A percentile compares a stretch with the other conserved stretches of the same genome.
Evolutionary conservation across 768 basidiomycete genomes (phyloP).

Genomic region (Psilocybe azurescens): DNA sequence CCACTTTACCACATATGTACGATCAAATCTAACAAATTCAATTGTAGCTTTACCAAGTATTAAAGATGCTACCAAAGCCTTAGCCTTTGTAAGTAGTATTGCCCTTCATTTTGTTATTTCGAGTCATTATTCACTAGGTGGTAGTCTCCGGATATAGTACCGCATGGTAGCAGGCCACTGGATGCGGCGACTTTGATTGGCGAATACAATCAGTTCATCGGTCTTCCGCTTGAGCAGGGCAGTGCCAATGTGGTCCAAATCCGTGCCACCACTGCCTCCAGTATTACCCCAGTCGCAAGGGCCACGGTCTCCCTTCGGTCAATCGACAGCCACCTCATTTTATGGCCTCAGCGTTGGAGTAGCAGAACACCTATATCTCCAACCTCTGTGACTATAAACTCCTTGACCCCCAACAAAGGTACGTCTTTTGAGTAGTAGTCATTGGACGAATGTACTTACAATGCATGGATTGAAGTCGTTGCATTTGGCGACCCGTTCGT

Average conservation of each 20-base stretch:
- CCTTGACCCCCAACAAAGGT: neutral
- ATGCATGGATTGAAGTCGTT: neutral
- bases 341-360: slow-evolving; percentile 3
- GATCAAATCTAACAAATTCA: neutral
- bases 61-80: neutral
- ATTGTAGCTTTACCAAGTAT: neutral
- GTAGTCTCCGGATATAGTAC: neutral
- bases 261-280: neutral
- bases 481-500: neutral
- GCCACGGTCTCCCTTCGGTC: neutral
- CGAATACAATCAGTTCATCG: neutral
- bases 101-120: neutral
- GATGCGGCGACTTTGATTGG: neutral
- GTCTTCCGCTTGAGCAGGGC: neutral
- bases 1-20: neutral
- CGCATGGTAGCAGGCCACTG: neutral
- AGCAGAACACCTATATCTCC: neutral
- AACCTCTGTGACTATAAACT: neutral
- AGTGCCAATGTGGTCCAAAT: neutral
- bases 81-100: neutral
- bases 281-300: neutral
- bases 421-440: no score
- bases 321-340: neutral
- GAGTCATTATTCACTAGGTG: neutral
- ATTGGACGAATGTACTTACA: no score